These are phyloP conservation scores for Rhodosorus marinus DNA, from an alignment of 23 red algal genomes.

Conservation along the genomic window DNA sequence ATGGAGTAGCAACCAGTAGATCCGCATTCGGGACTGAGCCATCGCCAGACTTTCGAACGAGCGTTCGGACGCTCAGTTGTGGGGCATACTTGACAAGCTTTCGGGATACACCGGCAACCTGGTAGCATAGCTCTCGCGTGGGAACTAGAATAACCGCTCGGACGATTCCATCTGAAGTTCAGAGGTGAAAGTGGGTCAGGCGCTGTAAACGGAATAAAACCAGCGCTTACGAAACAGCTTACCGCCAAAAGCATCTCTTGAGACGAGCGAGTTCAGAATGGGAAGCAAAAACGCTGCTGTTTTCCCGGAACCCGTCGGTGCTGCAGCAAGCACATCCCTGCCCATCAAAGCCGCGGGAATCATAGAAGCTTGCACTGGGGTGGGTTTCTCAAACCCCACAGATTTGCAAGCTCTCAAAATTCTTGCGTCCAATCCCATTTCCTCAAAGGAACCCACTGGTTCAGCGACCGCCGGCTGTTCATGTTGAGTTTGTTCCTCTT, in stretches of 20 bases:
- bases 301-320: constrained; percentile 93
- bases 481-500: too few relatives aligned
- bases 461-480: not conserved
- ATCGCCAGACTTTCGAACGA: constrained; percentile 1
- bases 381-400: constrained; percentile 44
- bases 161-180: not conserved
- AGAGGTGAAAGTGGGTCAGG: too few relatives aligned
- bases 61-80: constrained; percentile 13
- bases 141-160: constrained; percentile 68
- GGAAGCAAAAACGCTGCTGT: constrained; percentile 80
- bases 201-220: too few relatives aligned
- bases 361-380: constrained; percentile 62
- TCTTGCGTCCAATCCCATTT: constrained; percentile 54
- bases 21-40: constrained; percentile 4
- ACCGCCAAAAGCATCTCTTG: too few relatives aligned
- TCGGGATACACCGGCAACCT: constrained; percentile 37
- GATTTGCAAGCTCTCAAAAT: constrained; percentile 30
- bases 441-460: constrained; percentile 13
- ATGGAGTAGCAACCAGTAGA: constrained; percentile 75
- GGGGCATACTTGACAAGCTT: constrained; percentile 27
- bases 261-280: constrained; percentile 41
- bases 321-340: constrained; percentile 53
- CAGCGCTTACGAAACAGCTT: too few relatives aligned
- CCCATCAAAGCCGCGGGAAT: constrained; percentile 53
- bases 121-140: constrained; percentile 77